These are phyloP conservation scores for Gossypium mustelinum DNA, from an alignment of 345 rosid genomes.

Conservation along the genomic window DNA sequence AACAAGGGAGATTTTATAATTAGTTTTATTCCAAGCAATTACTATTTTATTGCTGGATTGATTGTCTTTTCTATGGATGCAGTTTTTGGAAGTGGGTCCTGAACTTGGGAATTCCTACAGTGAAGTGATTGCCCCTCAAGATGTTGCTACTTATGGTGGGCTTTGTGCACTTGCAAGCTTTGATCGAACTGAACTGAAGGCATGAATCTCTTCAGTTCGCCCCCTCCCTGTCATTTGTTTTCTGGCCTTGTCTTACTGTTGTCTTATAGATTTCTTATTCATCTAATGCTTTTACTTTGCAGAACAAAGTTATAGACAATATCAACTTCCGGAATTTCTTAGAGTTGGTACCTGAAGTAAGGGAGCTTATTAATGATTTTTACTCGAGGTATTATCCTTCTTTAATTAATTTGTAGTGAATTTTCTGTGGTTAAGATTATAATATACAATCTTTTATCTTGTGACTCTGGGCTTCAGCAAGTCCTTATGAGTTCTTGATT, in stretches of 20 bases:
- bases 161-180: constrained; percentile 98
- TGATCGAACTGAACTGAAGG: constrained; percentile 94
- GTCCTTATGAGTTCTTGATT: not conserved
- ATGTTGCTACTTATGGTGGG: constrained; percentile 97
- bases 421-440: not conserved
- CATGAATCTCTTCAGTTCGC: constrained; percentile 21
- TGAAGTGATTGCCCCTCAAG: constrained; percentile 98
- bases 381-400: constrained; percentile 67
- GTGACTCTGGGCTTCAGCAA: not conserved
- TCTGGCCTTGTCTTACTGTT: not conserved
- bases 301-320: constrained; percentile 94
- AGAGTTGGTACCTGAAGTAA: constrained; percentile 97
- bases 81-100: constrained; percentile 94
- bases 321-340: constrained; percentile 84
- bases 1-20: not conserved
- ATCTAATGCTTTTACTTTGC: constrained; percentile 30
- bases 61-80: constrained; percentile 23
- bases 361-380: constrained; percentile 94
- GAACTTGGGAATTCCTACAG: constrained; percentile 79
- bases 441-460: not conserved
- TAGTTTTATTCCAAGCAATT: not conserved
- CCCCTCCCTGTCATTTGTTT: not conserved
- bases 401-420: not conserved
- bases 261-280: constrained; percentile 16
- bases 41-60: not conserved